phyloP scores from a whole-genome alignment of 2,329 filamentous ascomycete species.

The Orbilia oligospora region DNA sequence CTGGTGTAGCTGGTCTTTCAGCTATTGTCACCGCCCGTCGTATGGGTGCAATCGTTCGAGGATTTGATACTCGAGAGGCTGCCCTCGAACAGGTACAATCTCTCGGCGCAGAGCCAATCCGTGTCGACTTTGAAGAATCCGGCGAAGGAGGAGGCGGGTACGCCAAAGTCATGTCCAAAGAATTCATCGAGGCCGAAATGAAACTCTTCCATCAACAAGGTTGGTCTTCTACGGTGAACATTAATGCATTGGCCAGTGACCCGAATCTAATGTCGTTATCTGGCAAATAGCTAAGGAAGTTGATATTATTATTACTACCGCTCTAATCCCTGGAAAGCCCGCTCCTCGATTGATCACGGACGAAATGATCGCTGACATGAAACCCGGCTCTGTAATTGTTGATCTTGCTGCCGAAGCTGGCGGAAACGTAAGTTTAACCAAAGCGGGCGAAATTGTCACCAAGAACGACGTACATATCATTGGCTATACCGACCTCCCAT shows the following conservation, averaged over 20 bases:
- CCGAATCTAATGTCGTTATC: conserved; percentile 9
- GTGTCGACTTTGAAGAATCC: conserved; percentile 80
- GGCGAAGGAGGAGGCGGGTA: conserved; percentile 88
- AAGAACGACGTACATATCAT: conserved; percentile 88
- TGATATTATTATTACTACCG: conserved; percentile 92
- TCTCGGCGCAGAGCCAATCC: conserved; percentile 91
- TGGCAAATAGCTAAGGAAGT: conserved; percentile 73
- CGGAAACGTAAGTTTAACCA: conserved; percentile 87
- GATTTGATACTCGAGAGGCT: conserved; percentile 91
- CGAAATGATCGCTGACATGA: conserved; percentile 86
- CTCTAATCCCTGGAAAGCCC: conserved; percentile 86
- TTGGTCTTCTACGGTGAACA: conserved; percentile 62
- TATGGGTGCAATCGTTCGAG: conserved; percentile 89
- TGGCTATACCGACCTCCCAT: conserved; percentile 90
- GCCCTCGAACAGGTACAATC: conserved; percentile 91
- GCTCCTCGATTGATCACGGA: conserved; percentile 88
- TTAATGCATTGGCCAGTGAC: background rate
- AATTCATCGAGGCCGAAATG: conserved; percentile 94
- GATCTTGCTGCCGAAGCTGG: conserved; percentile 90
- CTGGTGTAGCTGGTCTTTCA: conserved; percentile 88
- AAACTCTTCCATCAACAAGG: conserved; percentile 90
- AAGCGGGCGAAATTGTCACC: conserved; percentile 78
- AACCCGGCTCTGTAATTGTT: conserved; percentile 87
- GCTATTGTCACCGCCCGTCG: conserved; percentile 87
- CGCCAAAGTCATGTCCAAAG: conserved; percentile 93